Evolutionary conservation across 768 basidiomycete species (phyloP).

Genomic region (Mycena latifolia): DNA sequence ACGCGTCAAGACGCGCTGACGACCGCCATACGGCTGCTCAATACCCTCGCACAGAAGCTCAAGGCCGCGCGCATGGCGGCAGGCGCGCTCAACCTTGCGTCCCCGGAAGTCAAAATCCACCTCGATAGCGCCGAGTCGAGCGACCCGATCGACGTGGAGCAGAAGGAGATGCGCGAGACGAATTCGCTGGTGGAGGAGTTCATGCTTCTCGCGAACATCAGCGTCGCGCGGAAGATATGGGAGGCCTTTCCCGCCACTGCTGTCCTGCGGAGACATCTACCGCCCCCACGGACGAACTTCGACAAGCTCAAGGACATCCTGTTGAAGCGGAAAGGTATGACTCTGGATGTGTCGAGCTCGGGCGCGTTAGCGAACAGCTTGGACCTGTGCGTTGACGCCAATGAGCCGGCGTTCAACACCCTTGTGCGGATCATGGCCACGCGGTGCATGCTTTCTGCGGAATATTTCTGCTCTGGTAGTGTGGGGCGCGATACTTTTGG

Average conservation of each 20-base stretch:
- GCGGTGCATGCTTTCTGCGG: conserved; percentile 97
- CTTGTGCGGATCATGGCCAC: conserved; percentile 99
- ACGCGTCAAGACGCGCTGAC: conserved; percentile 86
- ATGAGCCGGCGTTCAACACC: conserved; percentile 94
- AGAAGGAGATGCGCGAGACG: conserved; percentile 92
- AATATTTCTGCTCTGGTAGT: conserved; percentile 97
- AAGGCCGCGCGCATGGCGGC: conserved; percentile 91
- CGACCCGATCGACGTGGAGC: conserved; percentile 97
- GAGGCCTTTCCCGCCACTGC: conserved; percentile 97
- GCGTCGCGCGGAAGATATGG: conserved; percentile 92
- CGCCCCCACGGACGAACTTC: conserved; percentile 94
- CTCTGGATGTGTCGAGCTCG: conserved; percentile 91
- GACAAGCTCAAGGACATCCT: conserved; percentile 96
- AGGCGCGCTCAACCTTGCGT: conserved; percentile 97
- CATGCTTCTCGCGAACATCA: conserved; percentile 98
- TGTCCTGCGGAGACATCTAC: conserved; percentile 92
- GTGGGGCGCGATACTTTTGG: conserved; percentile 93
- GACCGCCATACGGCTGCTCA: conserved; percentile 88
- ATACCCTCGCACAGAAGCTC: conserved; percentile 86
- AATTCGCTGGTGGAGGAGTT: conserved; percentile 99
- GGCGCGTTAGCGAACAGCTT: conserved; percentile 90
- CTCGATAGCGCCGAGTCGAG: conserved; percentile 93
- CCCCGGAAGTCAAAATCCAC: conserved; percentile 98
- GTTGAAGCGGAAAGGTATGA: conserved; percentile 84
- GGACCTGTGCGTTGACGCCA: conserved; percentile 87